Base-by-base conservation (phyloP, 2,329 filamentous ascomycete species). In the Penicillium sp. region DNA sequence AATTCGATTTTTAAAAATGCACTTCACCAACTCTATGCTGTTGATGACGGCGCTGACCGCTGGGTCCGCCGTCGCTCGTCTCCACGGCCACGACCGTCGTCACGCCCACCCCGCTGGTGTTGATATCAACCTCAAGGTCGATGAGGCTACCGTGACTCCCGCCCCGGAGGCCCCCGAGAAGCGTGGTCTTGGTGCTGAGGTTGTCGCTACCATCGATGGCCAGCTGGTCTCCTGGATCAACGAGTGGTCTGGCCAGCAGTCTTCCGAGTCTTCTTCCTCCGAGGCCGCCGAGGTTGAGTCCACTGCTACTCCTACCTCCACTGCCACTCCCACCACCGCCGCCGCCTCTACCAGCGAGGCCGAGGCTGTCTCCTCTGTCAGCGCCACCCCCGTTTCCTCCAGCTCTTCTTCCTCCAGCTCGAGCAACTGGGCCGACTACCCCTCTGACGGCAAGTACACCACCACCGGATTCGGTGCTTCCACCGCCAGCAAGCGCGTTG, bases 81-180 rank as follows among this genome's bases (percentile, higher is more conserved):
- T 67, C 40, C 72, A 75, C 63, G 71, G 70, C 56, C 72, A 75
- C 55, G 68, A 74, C 50, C 72, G 71, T 57, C 72, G 71, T 54
- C 71, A 75, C 57, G 61, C 62, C 31, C 70, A 73, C 62, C 55
- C 49, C 29, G 51, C 56, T 34, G 52, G 45, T 9, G 21, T 46
- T 7, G 31, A 38, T 10, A 13, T 54, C 7, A 60, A 61, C 14
- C 24, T 46, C 39, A 42, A 58, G 32, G 54, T 24, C 24, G 52
- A 55, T 22, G 48, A 29, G 10, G 54, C 51, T 21, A 24, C n/a
- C 11, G 39, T 48, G 5, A 42, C 54, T 22, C 18, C 40, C 14
- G 44, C 44, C 9, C 29, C 53, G 31, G 14, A 54, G 21, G 21
- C 24, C 16, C 27, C 53, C n/a, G 49, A 71, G 49, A 65, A 73